These are phyloP conservation scores for Didymella segeticola DNA, from an alignment of 2,329 filamentous ascomycete genomes.

Conservation along the genomic window DNA sequence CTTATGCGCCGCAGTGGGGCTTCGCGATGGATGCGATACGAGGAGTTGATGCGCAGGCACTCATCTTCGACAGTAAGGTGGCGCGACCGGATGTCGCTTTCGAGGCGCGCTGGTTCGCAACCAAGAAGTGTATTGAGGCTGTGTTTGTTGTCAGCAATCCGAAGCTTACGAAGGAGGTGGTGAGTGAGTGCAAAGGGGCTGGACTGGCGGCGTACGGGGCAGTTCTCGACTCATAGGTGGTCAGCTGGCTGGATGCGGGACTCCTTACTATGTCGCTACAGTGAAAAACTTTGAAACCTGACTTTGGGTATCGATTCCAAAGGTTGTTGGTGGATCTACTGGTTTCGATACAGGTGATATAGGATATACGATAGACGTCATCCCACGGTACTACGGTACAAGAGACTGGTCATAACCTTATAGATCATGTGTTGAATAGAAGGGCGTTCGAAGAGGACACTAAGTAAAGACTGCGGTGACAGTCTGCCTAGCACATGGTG, in stretches of 20 bases:
- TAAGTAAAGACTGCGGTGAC: too few species aligned
- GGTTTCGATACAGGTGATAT: too few species aligned
- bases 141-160: slow-evolving; percentile 33
- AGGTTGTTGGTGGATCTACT: too few species aligned
- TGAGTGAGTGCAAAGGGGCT: slow-evolving; percentile 16
- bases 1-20: slow-evolving; percentile 21
- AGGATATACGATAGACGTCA: too few species aligned
- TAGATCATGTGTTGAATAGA: background rate
- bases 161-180: slow-evolving; percentile 23
- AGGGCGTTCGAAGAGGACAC: too few species aligned
- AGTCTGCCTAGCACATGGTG: background rate
- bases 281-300: background rate
- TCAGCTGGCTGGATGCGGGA: background rate
- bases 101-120: slow-evolving; percentile 16
- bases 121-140: slow-evolving; percentile 15
- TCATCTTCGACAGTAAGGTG: slow-evolving; percentile 21
- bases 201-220: slow-evolving; percentile 30
- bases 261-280: background rate
- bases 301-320: too few species aligned
- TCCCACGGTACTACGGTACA: too few species aligned
- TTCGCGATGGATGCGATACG: slow-evolving; percentile 23
- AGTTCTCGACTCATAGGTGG: slow-evolving; percentile 29
- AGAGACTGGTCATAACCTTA: background rate
- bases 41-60: slow-evolving; percentile 18
- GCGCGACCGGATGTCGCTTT: slow-evolving; percentile 22